Percentiles rank a stretch among this genome's conserved stretches.
phyloP scores from a whole-genome alignment of 208 protist species.

The Acanthamoeba sp. region DNA sequence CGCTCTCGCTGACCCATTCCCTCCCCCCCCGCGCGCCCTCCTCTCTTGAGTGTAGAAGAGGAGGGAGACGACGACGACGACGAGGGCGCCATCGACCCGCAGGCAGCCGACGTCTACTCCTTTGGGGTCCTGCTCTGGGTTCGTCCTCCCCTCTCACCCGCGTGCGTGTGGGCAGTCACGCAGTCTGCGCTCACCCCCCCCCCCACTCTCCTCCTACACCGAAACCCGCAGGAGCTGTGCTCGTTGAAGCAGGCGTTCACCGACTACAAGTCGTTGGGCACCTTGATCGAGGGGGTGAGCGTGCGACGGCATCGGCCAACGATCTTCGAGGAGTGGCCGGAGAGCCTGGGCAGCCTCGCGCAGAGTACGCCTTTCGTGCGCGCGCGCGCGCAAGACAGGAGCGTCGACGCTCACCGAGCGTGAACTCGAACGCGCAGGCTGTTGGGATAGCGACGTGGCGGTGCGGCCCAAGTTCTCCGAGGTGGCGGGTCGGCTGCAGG shows the following conservation, averaged over 20 bases:
- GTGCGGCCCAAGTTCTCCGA: neutral
- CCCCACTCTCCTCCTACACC: neutral
- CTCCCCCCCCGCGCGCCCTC: neutral
- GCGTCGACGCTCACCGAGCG: too few species aligned
- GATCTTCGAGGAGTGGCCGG: constrained; percentile 50
- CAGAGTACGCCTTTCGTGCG: neutral
- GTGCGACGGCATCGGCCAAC: neutral
- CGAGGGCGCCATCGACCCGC: neutral
- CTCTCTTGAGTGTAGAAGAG: neutral
- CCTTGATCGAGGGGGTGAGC: constrained; percentile 5
- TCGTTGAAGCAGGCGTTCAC: constrained; percentile 24
- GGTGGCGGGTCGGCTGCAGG: neutral
- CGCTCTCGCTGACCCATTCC: too few species aligned
- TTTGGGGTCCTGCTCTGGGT: constrained; percentile 58
- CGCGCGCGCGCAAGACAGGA: neutral
- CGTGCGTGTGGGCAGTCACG: too few species aligned
- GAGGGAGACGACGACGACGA: neutral
- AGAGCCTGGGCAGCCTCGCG: neutral
- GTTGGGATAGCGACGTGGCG: neutral
- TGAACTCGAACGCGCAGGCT: too few species aligned
- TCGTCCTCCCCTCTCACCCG: neutral
- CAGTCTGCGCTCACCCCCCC: neutral
- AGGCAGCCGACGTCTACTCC: constrained; percentile 48
- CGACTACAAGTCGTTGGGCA: constrained; percentile 35
- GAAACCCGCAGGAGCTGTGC: neutral